Evolutionary conservation across 2,329 filamentous ascomycete genomes (phyloP), one percentile per base, ranked within the genome.

Genomic region (Knufia petricola): DNA sequence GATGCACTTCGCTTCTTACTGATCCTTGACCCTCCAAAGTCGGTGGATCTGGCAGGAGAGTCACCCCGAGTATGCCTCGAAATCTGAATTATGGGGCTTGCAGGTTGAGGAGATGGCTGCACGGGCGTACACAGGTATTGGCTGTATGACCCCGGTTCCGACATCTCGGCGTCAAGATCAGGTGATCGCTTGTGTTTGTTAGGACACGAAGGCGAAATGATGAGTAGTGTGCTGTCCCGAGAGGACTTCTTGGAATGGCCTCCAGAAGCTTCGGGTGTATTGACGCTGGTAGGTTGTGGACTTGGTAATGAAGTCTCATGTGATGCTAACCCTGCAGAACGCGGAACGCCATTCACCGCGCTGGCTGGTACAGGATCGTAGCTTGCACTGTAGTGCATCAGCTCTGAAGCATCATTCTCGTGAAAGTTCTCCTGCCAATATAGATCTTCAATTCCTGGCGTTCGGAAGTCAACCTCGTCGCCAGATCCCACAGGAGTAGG

Each of bases 71-170:
- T 63, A 45, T 64, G 66, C 32, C 55, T 67, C 23, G 69, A 69
- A 2, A 73, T 62, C 31, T 66, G 69, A 36, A 73, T 64, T 26
- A 69, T 64, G 10, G 71, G 71, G 49, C 70, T 73, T 39, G 61
- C 57, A 13, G 34, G 19, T 28, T 52, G 21, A 58, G 58, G 20
- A 52, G 55, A 32, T 50, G 52, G 7, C 13, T 44, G 24, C 15
- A 21, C 4, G 52, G 45, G 17, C 50, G 48, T 15, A 57, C 48
- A n/a, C 48, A 48, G 36, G 47, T 43, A 47, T 47, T 54, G 7
- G 46, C 46, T n/a, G 52, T 56, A 41, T 19, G 53, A 21, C n/a
- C 36, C 26, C 36, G 24, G 48, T 39, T 43, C 34, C 6, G 17
- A 28, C 20, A 34, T 32, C 20, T 26, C 3, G 7, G 21, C 17